Percentiles rank a stretch among this genome's conserved stretches.
Conservation (phyloP, 345 rosid genomes). For the Acer negundo region DNA sequence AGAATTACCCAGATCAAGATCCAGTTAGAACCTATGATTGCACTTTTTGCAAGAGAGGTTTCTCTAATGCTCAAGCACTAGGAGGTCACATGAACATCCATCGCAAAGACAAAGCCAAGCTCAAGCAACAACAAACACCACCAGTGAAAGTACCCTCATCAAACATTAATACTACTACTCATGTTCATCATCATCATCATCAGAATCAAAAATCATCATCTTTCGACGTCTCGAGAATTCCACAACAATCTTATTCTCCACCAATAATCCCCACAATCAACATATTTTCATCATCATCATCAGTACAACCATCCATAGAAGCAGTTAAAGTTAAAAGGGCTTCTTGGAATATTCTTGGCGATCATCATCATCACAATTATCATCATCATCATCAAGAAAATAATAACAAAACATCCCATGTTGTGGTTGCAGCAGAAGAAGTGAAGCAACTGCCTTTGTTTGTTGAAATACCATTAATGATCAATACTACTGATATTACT, state of each 20-base stretch:
- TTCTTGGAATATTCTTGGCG: constrained; percentile 13
- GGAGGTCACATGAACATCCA: constrained; percentile 98
- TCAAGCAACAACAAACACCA: constrained; percentile 40
- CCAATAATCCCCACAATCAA: neutral
- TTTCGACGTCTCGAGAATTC: constrained; percentile 8
- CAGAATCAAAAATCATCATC: constrained; percentile 16
- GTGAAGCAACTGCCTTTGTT: constrained; percentile 37
- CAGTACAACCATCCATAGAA: neutral
- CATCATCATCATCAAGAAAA: neutral
- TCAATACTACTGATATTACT: neutral
- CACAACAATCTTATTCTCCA: constrained; percentile 12
- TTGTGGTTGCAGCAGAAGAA: constrained; percentile 13
- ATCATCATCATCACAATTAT: neutral
- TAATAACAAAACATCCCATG: constrained; percentile 1
- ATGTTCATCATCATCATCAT: neutral
- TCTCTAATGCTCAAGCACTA: constrained; percentile 87
- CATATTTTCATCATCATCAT: neutral
- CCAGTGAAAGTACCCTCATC: neutral
- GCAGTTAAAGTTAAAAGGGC: constrained; percentile 17
- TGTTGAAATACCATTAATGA: constrained; percentile 24
- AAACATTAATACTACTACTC: neutral
- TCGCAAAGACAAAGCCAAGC: constrained; percentile 75
- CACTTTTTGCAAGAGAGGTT: constrained; percentile 84
- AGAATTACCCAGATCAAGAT: constrained; percentile 10
- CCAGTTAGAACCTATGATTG: constrained; percentile 67